Evolutionary conservation across 192 early-diverging fungal genomes (phyloP), one percentile per base, ranked within the genome.

Genomic region (Coemansia sp.): DNA sequence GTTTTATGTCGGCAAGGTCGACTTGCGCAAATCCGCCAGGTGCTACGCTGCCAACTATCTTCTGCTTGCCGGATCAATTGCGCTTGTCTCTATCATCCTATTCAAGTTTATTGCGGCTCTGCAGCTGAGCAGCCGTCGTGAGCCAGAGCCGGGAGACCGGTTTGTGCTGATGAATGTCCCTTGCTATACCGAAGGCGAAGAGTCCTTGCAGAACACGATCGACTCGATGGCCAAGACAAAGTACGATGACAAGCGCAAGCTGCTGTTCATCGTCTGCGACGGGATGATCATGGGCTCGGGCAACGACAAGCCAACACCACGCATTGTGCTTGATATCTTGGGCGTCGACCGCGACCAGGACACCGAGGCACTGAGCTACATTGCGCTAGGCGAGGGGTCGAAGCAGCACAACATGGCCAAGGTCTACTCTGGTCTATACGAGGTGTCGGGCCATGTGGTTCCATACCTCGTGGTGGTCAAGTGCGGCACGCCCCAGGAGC

Each of bases 191-290:
- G 96, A 98, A 78, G 91, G 91, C 56, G 96, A 98, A 65, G 90
- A 88, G 45, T 97, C 96, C 0, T 78, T 98, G 17, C 81, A 88
- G 33, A 92, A 89, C 73, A 98, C 96, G 0, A 82, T 98, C 55
- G 89, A 98, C 68, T 98, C 96, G 8, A 77, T 98, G 63, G 90
- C 93, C 4, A 87, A 81, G 22, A 83, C 95, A 38, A 86, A 90
- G 58, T 98, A 98, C 71, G 96, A 96, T 65, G 96, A 98, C 81
- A 95, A 94, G 81, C 90, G 95, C 74, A 98, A 96, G 75, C 83
- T 98, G 29, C 68, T 98, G 45, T 97, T 98, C 71, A 88, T 98
- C 46, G 86, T 98, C 46, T 91, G 91, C 59, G 96, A 98, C 76
- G 96, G 96, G 57, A 92, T 95, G 89, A 91, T 98, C 82, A 88